These are phyloP conservation scores for Aureobasidium sp. DNA, from an alignment of 2,329 filamentous ascomycete genomes.

Conservation along the genomic window DNA sequence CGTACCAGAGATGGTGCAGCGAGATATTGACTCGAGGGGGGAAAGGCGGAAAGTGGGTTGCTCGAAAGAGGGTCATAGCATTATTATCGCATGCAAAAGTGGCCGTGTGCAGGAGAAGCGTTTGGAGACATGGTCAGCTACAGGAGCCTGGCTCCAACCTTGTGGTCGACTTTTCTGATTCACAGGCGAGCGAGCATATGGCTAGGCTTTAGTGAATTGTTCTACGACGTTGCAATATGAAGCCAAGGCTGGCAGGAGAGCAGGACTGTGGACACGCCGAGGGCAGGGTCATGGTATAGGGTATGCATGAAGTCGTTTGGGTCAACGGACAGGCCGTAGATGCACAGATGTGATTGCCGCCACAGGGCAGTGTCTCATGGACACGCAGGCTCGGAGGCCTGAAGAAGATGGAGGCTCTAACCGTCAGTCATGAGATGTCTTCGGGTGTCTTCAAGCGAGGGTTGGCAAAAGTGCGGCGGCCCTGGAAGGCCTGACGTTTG, in stretches of 20 bases:
- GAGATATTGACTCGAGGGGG: not conserved
- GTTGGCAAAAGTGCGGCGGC: not conserved
- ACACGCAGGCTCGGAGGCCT: not conserved
- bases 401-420: not conserved
- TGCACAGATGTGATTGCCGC: not conserved
- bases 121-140: not conserved
- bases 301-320: not conserved
- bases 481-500: not conserved
- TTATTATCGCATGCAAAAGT: not conserved
- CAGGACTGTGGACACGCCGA: not conserved
- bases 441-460: not conserved
- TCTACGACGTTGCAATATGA: not conserved
- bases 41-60: constrained; percentile 1
- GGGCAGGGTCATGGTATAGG: not conserved
- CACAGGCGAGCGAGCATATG: constrained; percentile 1
- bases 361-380: not conserved
- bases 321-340: not conserved
- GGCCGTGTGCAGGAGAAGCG: not conserved
- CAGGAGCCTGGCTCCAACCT: not conserved
- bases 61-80: not conserved
- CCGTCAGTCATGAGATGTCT: not conserved
- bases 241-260: not conserved
- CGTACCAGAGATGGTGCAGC: constrained; percentile 2
- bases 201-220: not conserved
- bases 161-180: not conserved